phyloP scores from a whole-genome alignment of 257 asterid genomes.

The Salvia rosmarinus region DNA sequence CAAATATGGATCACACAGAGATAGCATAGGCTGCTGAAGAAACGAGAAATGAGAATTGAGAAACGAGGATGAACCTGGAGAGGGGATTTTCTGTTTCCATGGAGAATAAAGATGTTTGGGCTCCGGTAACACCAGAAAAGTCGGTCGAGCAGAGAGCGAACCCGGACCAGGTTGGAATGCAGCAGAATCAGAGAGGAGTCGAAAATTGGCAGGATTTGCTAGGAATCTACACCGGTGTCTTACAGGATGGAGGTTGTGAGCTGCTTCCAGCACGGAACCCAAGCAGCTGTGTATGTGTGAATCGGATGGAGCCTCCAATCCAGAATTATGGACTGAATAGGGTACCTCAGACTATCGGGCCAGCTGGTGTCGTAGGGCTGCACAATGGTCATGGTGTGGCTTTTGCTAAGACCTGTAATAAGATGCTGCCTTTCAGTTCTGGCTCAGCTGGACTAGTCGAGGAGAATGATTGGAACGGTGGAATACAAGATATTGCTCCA shows the following conservation, averaged over 20 bases:
- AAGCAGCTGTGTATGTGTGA: neutral
- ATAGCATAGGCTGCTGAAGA: conserved; percentile 9
- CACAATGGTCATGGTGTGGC: conserved; percentile 12
- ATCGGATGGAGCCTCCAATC: neutral
- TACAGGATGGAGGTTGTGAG: conserved; percentile 33
- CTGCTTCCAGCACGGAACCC: conserved; percentile 22
- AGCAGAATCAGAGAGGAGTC: conserved; percentile 27
- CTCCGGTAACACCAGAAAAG: conserved; percentile 49
- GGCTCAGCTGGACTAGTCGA: conserved; percentile 10
- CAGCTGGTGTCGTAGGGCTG: neutral
- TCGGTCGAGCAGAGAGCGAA: conserved; percentile 25
- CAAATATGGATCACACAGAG: conserved; percentile 15
- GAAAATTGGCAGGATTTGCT: conserved; percentile 51
- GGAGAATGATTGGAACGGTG: conserved; percentile 18
- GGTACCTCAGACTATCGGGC: conserved; percentile 22
- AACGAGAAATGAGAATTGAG: neutral
- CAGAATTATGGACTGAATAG: too few relatives aligned
- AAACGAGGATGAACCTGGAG: conserved; percentile 54
- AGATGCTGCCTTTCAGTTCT: neutral
- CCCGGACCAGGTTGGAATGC: conserved; percentile 19
- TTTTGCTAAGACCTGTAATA: conserved; percentile 10
- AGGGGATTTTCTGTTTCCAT: conserved; percentile 46
- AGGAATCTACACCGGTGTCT: conserved; percentile 40
- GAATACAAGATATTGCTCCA: neutral
- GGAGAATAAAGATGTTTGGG: conserved; percentile 45